Evolutionary conservation across 495 filamentous ascomycete species (phyloP), one percentile per base, ranked within the genome.

Genomic region (Aspergillus ostianus): DNA sequence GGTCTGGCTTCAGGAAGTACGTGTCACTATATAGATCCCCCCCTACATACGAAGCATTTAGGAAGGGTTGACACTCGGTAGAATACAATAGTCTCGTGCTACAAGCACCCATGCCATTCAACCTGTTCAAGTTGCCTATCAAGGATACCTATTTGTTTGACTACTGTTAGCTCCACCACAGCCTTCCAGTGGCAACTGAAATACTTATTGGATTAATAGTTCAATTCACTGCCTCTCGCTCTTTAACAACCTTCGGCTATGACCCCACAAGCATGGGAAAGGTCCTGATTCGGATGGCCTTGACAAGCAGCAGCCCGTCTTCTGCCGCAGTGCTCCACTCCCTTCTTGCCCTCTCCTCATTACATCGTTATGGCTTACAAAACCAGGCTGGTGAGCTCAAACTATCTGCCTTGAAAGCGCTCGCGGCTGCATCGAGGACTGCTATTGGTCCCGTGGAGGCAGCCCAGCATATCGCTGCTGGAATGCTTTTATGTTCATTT

Each of bases 401-500:
- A 51, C 49, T 59, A 18, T 56, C 56, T 0, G 56, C 57, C 0
- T 51, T 64, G 27, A 53, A 36, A 41, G 56, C 61, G 9, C 36
- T 64, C 29, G 21, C 30, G 4, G 48, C 47, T 3, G 56, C 61
- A 15, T 48, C 61, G 19, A 20, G 46, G 13, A 26, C 15, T 23
- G 17, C 12, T 18, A 64, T 64, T 41, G 50, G 56, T 15, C 21
- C 48, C 3, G n/a, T 44, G 6, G 56, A 56, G 46, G 57, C 56
- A 20, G 36, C 58, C 6, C 61, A 64, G 30, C 61, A 59, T 55
- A 41, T 64, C 29, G 61, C 61, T 26, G 57, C 61, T 0, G 61
- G 61, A 2, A 64, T 64, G 61, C 56, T 64, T 9, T 18, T 64
- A 5, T 59, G 56, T 49, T 64, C 61, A 9, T 64, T 64, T 18